Base-by-base conservation (phyloP, 305 asterid genomes). In the Fraxinus floribunda region DNA sequence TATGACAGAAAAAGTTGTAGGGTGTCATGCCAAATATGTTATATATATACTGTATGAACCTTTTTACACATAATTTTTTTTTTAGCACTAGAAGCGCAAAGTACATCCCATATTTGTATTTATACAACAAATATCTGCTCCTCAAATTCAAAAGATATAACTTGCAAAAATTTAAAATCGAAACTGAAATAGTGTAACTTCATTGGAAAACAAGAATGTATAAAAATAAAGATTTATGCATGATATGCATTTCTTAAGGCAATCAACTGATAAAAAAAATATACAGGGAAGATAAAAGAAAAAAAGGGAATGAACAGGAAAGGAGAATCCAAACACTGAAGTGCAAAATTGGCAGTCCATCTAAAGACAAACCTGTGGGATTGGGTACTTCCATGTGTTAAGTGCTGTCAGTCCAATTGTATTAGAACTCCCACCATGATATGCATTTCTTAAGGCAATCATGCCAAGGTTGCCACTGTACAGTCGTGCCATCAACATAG, bases 361-460 rank as follows among this genome's bases (percentile, higher is more conserved):
- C 11, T 75, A 73, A 73, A 46, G 83, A 83, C 75, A 81, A 85
- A 95, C 99, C 99, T 95, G 99, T 72, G 98, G 97, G 86, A 94
- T 92, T 0, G 97, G 96, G 83, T 93, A 95, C 87, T 95, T 95
- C 98, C 98, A 94, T 15, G 97, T 92, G 89, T 88, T 92, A 29
- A 95, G 95, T 39, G 96, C 97, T 7, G 95, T 95, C 73, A 95
- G 88, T 80, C 97, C 99, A 82, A 93, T 90, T 13, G 99, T 94
- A 82, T 89, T 93, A 20, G 95, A 81, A 74, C 98, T 95, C 79
- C 99, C 99, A 39, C 99, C 99, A 86, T 95, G 99, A 89, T 95
- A 95, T 13, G 99, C 97, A 83, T 95, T 95, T 89, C 99, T 91
- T 78, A 95, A 86, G 71, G 95, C 98, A 79, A 95, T 88, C 95